Evolutionary conservation across 2,329 filamentous ascomycete species (phyloP).

Genomic region (Zymoseptoria pseudotritici): DNA sequence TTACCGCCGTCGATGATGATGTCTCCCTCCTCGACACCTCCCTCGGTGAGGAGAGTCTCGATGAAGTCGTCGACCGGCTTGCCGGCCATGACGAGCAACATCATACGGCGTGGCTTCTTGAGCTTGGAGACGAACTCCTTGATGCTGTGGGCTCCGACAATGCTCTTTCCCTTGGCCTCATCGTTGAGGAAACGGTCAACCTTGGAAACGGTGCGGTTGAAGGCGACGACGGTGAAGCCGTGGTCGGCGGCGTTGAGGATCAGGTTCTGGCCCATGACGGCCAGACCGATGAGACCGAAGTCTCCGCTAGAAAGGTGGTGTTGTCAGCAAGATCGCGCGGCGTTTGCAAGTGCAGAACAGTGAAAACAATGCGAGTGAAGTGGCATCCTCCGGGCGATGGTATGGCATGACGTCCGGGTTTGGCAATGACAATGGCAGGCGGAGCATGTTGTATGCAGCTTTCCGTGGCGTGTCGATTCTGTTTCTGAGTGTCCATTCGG

Average conservation of each 20-base stretch:
- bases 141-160: conserved; percentile 86
- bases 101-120: conserved; percentile 92
- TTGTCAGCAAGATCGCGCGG: conserved; percentile 13
- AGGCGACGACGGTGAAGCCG: conserved; percentile 92
- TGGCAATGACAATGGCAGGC: not conserved
- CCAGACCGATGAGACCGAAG: conserved; percentile 49
- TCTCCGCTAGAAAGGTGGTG: conserved; percentile 36
- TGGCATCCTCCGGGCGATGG: not conserved
- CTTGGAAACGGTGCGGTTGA: conserved; percentile 98
- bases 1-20: conserved; percentile 99
- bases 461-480: not conserved
- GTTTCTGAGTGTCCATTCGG: not conserved
- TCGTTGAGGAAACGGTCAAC: conserved; percentile 61
- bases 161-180: conserved; percentile 67
- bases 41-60: conserved; percentile 66
- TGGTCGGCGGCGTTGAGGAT: conserved; percentile 50
- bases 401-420: not conserved
- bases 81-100: conserved; percentile 98
- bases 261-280: conserved; percentile 48
- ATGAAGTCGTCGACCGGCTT: conserved; percentile 99
- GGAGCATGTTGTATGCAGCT: not conserved
- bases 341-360: conserved; percentile 4
- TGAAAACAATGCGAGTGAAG: not conserved
- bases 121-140: conserved; percentile 95
- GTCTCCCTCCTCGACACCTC: conserved; percentile 72